Evolutionary conservation across 129 eudicot genomes (phyloP).

Genomic region (Centrapalus pauciflorus): DNA sequence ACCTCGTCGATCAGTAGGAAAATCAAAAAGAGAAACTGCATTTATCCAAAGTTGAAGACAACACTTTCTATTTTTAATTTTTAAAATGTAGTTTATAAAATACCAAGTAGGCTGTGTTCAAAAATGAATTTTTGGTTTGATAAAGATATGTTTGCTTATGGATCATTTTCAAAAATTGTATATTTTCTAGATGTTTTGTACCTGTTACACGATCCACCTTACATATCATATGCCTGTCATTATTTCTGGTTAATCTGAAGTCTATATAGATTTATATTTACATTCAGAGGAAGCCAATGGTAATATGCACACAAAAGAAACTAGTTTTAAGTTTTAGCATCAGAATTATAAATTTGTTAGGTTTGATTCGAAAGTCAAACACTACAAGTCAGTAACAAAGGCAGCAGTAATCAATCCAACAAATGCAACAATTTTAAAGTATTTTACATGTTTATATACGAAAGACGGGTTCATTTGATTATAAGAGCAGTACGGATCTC

Average conservation of each 20-base stretch:
- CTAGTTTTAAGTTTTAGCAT: neutral
- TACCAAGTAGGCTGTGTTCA: neutral
- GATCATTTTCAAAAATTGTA: neutral
- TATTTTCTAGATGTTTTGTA: neutral
- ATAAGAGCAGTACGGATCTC: neutral
- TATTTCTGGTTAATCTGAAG: conserved; percentile 6
- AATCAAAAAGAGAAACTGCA: neutral
- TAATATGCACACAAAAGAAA: no score
- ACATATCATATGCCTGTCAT: neutral
- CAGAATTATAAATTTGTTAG: neutral
- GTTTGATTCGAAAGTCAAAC: neutral
- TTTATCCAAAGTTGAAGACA: neutral
- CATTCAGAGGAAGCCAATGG: neutral
- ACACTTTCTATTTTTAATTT: no score
- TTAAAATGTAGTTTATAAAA: no score
- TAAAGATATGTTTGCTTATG: neutral
- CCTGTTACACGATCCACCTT: neutral
- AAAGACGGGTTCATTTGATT: neutral
- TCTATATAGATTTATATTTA: neutral
- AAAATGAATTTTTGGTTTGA: neutral
- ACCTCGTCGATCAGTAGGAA: neutral
- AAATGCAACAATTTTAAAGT: neutral
- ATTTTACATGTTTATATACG: neutral
- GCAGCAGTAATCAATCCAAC: neutral
- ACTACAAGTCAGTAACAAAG: neutral